Conservation (phyloP, 129 eudicot genomes). For the Artemisia argyi region DNA sequence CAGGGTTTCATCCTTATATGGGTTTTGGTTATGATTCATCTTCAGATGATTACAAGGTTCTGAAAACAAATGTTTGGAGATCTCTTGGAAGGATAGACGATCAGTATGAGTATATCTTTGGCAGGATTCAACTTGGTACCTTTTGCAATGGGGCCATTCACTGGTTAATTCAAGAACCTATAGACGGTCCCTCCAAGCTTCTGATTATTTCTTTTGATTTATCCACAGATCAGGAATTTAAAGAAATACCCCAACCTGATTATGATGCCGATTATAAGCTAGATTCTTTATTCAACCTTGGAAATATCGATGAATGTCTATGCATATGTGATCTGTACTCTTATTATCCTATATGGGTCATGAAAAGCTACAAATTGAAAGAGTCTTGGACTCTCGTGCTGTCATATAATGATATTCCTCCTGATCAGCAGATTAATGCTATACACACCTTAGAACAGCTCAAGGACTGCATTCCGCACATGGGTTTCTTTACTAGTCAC, state of each 20-base stretch:
- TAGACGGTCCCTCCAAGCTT: too few relatives aligned
- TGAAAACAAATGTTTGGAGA: not conserved
- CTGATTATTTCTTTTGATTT: slow-evolving; percentile 7
- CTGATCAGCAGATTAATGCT: not conserved
- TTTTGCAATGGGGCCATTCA: slow-evolving; percentile 5
- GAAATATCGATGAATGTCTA: not conserved
- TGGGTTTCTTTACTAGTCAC: too few relatives aligned
- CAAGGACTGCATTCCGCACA: too few relatives aligned
- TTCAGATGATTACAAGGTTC: not conserved
- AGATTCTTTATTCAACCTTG: too few relatives aligned
- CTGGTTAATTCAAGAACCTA: not conserved
- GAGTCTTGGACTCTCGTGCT: not conserved
- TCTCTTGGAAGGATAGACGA: not conserved
- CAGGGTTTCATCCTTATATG: not conserved
- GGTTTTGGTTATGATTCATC: slow-evolving; percentile 16
- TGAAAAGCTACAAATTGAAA: not conserved
- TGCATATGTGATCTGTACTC: not conserved
- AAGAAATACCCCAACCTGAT: slow-evolving; percentile 14
- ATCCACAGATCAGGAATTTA: slow-evolving; percentile 10
- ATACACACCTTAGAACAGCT: not conserved
- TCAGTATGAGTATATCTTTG: not conserved
- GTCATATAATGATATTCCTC: too few relatives aligned
- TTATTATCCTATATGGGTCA: not conserved
- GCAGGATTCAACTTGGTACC: not conserved
- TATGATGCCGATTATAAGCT: too few relatives aligned